phyloP scores from a whole-genome alignment of 768 basidiomycete genomes.

The Amanita pseudoporphyria region DNA sequence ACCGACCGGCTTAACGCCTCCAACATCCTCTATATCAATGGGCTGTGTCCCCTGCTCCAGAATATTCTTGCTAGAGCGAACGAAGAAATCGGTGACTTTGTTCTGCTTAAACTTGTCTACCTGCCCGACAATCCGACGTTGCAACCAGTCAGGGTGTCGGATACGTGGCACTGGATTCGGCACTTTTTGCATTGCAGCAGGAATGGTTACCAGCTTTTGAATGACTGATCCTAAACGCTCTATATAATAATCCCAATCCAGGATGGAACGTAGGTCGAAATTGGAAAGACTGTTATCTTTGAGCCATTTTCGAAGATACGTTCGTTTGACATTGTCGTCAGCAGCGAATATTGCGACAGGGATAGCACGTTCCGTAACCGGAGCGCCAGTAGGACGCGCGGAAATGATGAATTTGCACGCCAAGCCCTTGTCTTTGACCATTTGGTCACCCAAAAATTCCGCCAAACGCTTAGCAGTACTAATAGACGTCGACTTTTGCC shows the following conservation, averaged over 20 bases:
- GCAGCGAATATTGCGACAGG: constrained; percentile 98
- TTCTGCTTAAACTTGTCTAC: constrained; percentile 98
- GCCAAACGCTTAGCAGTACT: constrained; percentile 91
- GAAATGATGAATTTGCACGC: constrained; percentile 99
- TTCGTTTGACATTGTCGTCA: constrained; percentile 82
- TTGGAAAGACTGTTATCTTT: constrained; percentile 82
- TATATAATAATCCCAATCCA: constrained; percentile 99
- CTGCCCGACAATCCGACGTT: constrained; percentile 77
- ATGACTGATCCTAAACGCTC: constrained; percentile 96
- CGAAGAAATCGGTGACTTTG: constrained; percentile 94
- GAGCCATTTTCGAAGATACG: constrained; percentile 92
- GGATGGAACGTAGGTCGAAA: constrained; percentile 88
- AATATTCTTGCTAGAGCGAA: constrained; percentile 24
- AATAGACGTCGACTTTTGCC: constrained; percentile 97
- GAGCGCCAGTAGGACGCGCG: constrained; percentile 82
- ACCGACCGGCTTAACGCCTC: constrained; percentile 30
- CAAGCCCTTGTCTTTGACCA: constrained; percentile 99
- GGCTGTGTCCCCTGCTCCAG: constrained; percentile 22
- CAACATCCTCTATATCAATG: constrained; percentile 39
- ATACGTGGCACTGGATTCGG: constrained; percentile 94
- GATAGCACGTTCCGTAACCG: constrained; percentile 94
- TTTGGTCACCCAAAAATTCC: constrained; percentile 94
- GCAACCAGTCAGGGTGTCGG: constrained; percentile 95
- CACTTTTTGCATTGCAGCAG: constrained; percentile 97
- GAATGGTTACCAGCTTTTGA: constrained; percentile 98